Evolutionary conservation across 345 rosid genomes (phyloP).

Genomic region (Pseudoturritis turrita): DNA sequence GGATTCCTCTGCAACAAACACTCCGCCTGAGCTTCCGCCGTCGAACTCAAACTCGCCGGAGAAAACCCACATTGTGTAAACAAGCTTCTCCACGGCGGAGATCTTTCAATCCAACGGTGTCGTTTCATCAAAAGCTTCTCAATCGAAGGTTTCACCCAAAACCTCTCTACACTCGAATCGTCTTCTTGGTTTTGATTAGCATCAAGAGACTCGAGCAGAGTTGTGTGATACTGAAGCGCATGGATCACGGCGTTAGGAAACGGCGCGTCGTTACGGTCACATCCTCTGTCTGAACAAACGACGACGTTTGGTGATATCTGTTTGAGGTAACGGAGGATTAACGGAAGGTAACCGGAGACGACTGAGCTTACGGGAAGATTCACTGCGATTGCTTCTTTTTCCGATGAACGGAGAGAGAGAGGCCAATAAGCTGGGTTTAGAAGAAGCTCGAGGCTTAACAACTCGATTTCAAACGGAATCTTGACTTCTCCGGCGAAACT

Average conservation of each 20-base stretch:
- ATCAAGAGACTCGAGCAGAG: slow-evolving; percentile 72
- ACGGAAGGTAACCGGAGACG: slow-evolving; percentile 53
- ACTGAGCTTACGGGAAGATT: slow-evolving; percentile 66
- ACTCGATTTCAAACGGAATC: slow-evolving; percentile 63
- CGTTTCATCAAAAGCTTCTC: slow-evolving; percentile 65
- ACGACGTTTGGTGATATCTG: slow-evolving; percentile 76
- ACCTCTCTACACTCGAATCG: slow-evolving; percentile 49
- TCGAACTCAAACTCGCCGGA: slow-evolving; percentile 62
- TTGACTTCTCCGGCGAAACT: slow-evolving; percentile 63
- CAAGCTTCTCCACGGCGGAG: slow-evolving; percentile 70
- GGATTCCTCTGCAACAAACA: slow-evolving; percentile 64
- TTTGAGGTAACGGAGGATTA: slow-evolving; percentile 60
- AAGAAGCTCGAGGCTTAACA: slow-evolving; percentile 47
- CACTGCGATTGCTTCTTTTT: slow-evolving; percentile 63
- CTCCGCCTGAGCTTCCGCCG: slow-evolving; percentile 85
- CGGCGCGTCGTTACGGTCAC: slow-evolving; percentile 70
- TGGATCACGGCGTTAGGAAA: slow-evolving; percentile 70
- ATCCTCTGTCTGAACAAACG: slow-evolving; percentile 71
- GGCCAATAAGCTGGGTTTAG: slow-evolving; percentile 51
- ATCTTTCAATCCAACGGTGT: slow-evolving; percentile 48
- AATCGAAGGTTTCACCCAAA: slow-evolving; percentile 62
- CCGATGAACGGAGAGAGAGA: slow-evolving; percentile 35
- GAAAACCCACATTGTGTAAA: slow-evolving; percentile 67
- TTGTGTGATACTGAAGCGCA: slow-evolving; percentile 53
- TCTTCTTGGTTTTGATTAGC: slow-evolving; percentile 50